Percentiles rank a stretch among this genome's conserved stretches.
Evolutionary conservation across 352 stramenopile genomes (phyloP).

Genomic region (Phytophthora hybrid): DNA sequence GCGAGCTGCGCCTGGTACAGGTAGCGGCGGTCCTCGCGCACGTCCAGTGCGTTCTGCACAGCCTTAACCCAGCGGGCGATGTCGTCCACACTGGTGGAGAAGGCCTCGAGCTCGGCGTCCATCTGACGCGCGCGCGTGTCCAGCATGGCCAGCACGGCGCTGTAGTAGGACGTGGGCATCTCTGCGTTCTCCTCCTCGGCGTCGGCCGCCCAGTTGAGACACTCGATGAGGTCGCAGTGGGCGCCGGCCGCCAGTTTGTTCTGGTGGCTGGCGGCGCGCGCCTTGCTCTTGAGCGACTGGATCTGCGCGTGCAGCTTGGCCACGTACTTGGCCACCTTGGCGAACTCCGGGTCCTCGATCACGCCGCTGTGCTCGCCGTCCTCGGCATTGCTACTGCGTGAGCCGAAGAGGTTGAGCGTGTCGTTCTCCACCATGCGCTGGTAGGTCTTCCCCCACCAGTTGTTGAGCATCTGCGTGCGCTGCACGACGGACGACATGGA

Average conservation of each 20-base stretch:
- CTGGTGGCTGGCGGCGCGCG: conserved; percentile 64
- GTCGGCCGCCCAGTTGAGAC: conserved; percentile 69
- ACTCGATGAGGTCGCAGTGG: conserved; percentile 88
- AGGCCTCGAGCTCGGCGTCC: conserved; percentile 72
- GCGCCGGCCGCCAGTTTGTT: conserved; percentile 78
- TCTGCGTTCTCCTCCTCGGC: conserved; percentile 73
- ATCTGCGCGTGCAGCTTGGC: conserved; percentile 68
- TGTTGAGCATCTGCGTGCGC: conserved; percentile 75
- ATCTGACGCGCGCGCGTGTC: conserved; percentile 82
- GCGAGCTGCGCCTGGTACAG: conserved; percentile 83
- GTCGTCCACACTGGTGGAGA: conserved; percentile 70
- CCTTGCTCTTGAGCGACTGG: conserved; percentile 70
- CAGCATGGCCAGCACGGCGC: conserved; percentile 64
- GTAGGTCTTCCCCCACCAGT: conserved; percentile 86
- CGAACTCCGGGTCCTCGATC: conserved; percentile 79
- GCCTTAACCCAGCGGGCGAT: conserved; percentile 80
- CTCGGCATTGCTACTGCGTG: conserved; percentile 36
- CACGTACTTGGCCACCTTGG: conserved; percentile 72
- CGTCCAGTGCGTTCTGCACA: conserved; percentile 72
- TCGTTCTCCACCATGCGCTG: conserved; percentile 86
- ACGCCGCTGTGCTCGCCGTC: conserved; percentile 48
- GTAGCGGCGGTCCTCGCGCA: conserved; percentile 82
- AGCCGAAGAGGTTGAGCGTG: conserved; percentile 69
- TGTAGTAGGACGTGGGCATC: conserved; percentile 72
- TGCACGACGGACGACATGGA: conserved; percentile 61